phyloP scores from a whole-genome alignment of 78 protist genomes.

The Dictyostelium intermedium region DNA sequence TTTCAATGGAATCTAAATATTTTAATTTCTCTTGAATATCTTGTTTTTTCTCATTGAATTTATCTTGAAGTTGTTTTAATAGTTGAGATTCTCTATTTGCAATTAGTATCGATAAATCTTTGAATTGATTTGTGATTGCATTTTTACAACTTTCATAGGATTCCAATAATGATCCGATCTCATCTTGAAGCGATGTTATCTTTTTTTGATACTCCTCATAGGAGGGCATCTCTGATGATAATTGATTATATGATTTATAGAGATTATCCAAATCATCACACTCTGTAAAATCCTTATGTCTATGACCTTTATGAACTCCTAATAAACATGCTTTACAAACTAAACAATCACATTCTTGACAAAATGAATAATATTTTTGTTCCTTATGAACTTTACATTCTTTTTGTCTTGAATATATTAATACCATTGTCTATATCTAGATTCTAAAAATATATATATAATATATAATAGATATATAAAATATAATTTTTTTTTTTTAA shows the following conservation, averaged over 20 bases:
- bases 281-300: not conserved
- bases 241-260: not conserved
- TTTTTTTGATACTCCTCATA: not conserved
- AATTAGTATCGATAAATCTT: not conserved
- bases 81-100: not conserved
- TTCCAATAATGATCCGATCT: not conserved
- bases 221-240: not conserved
- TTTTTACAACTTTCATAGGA: constrained; percentile 3
- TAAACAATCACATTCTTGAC: constrained; percentile 12
- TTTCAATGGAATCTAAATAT: not conserved
- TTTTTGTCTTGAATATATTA: constrained; percentile 16
- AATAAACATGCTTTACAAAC: not conserved
- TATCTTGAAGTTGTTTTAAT: not conserved
- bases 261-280: not conserved
- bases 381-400: constrained; percentile 5
- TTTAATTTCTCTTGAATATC: constrained; percentile 16
- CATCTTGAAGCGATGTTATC: constrained; percentile 2
- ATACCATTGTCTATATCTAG: constrained; percentile 1
- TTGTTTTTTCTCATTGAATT: not conserved
- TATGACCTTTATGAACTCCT: not conserved
- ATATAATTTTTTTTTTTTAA: no score
- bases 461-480: not conserved
- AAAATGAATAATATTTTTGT: constrained; percentile 31
- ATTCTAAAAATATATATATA: no score
- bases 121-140: not conserved